Percentiles rank a stretch among this genome's conserved stretches.
These are phyloP conservation scores for Apodospora peruviana DNA, from an alignment of 495 filamentous ascomycete genomes.

Conservation along the genomic window DNA sequence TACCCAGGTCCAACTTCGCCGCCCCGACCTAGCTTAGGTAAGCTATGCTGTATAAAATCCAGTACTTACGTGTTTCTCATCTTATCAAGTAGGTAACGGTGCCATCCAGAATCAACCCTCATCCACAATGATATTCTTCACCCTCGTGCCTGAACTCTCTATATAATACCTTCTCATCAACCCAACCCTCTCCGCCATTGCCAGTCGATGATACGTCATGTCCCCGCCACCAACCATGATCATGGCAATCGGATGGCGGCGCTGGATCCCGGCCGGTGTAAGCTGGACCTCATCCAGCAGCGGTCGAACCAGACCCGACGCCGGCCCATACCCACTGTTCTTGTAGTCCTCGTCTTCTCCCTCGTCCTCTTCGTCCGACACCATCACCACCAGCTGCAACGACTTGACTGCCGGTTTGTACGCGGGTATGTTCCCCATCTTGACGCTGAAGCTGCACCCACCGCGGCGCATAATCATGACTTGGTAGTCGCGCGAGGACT, in stretches of 20 bases:
- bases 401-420: slow-evolving; percentile 53
- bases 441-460: slow-evolving; percentile 76
- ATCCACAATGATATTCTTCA: slow-evolving; percentile 74
- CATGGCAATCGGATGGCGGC: slow-evolving; percentile 74
- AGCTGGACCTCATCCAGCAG: slow-evolving; percentile 70
- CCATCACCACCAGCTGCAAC: slow-evolving; percentile 76
- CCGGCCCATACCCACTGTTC: not conserved
- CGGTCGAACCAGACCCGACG: slow-evolving; percentile 47
- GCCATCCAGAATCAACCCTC: slow-evolving; percentile 24
- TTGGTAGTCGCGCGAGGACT: slow-evolving; percentile 60
- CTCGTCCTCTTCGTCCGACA: slow-evolving; percentile 54
- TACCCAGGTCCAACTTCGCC: too few relatives aligned
- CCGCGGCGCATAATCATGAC: slow-evolving; percentile 81
- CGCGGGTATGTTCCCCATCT: slow-evolving; percentile 76
- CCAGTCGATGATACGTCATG: slow-evolving; percentile 57
- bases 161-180: slow-evolving; percentile 74
- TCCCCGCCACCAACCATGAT: slow-evolving; percentile 79
- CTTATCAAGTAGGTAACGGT: too few relatives aligned
- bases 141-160: slow-evolving; percentile 71
- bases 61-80: too few relatives aligned
- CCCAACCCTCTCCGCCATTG: slow-evolving; percentile 56
- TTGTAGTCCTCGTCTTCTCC: not conserved
- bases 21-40: too few relatives aligned
- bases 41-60: too few relatives aligned
- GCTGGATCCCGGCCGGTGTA: slow-evolving; percentile 62